Conservation (phyloP, 768 basidiomycete species). For the Lentinula detonsa region DNA sequence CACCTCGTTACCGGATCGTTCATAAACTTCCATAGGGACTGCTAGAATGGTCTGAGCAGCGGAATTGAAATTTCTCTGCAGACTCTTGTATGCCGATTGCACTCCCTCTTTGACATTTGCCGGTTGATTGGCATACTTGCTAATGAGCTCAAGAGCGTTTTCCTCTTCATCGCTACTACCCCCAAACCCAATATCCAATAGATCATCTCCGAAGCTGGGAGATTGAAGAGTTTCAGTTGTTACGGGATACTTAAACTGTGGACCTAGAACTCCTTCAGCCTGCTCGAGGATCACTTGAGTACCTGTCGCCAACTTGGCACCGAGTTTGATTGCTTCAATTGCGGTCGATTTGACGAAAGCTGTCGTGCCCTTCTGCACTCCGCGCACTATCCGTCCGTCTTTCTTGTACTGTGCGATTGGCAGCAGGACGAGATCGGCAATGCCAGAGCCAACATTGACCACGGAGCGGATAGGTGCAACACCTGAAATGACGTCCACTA, state of each 20-base stretch:
- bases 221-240: conserved; percentile 62
- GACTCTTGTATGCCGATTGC: conserved; percentile 84
- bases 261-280: conserved; percentile 86
- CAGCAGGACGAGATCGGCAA: conserved; percentile 91
- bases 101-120: conserved; percentile 79
- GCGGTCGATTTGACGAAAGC: conserved; percentile 93
- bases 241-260: conserved; percentile 59
- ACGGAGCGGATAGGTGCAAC: conserved; percentile 94
- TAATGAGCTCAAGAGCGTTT: conserved; percentile 49
- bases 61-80: conserved; percentile 81
- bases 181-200: conserved; percentile 5
- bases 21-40: conserved; percentile 98
- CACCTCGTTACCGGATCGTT: conserved; percentile 88
- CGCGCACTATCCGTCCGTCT: conserved; percentile 87
- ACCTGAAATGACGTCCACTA: conserved; percentile 95
- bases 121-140: conserved; percentile 92
- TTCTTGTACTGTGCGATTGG: conserved; percentile 98
- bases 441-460: conserved; percentile 95
- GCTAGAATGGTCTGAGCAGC: conserved; percentile 98
- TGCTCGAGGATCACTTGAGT: conserved; percentile 97
- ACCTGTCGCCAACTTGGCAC: conserved; percentile 90
- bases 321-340: conserved; percentile 91
- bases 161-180: conserved; percentile 25
- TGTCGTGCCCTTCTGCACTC: conserved; percentile 90
- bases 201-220: conserved; percentile 14